A percentile compares a stretch with the other conserved stretches of the same genome.
These are phyloP conservation scores for Oenanthe javanica DNA, from an alignment of 140 eudicot species.

Conservation along the genomic window DNA sequence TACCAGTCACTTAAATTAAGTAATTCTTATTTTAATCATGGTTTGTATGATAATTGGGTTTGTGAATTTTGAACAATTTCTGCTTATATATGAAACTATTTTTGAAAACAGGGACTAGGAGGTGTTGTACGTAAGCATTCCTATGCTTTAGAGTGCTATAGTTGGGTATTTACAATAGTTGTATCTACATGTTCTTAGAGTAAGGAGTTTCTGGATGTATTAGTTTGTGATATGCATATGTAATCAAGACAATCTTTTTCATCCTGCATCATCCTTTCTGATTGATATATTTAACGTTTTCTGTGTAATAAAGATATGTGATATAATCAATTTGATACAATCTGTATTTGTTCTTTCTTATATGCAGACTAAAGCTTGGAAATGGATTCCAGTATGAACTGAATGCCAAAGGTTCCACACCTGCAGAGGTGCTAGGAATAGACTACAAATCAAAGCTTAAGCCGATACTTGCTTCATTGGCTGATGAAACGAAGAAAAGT, in stretches of 20 bases:
- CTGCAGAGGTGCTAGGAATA: constrained; percentile 67
- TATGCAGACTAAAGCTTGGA: constrained; percentile 72
- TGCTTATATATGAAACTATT: no score
- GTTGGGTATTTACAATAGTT: no score
- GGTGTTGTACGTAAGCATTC: no score
- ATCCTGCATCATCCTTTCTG: background rate
- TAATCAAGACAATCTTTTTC: background rate
- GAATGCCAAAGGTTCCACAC: constrained; percentile 63
- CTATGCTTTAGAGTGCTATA: no score
- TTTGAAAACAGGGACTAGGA: no score
- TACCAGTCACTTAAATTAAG: background rate
- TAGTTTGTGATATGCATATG: no score
- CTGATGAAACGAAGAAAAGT: constrained; percentile 54
- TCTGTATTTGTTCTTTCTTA: background rate
- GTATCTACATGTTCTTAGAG: no score
- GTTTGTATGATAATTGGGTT: background rate
- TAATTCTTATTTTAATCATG: background rate
- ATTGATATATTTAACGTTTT: background rate
- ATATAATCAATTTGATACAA: background rate
- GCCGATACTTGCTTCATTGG: constrained; percentile 54
- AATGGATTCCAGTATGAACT: constrained; percentile 59
- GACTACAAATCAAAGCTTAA: constrained; percentile 63
- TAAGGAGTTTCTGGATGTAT: no score
- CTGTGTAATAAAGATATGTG: background rate
- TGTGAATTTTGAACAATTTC: background rate